These are phyloP conservation scores for Casuarina cunninghamiana DNA, from an alignment of 306 rosid genomes.

Conservation along the genomic window DNA sequence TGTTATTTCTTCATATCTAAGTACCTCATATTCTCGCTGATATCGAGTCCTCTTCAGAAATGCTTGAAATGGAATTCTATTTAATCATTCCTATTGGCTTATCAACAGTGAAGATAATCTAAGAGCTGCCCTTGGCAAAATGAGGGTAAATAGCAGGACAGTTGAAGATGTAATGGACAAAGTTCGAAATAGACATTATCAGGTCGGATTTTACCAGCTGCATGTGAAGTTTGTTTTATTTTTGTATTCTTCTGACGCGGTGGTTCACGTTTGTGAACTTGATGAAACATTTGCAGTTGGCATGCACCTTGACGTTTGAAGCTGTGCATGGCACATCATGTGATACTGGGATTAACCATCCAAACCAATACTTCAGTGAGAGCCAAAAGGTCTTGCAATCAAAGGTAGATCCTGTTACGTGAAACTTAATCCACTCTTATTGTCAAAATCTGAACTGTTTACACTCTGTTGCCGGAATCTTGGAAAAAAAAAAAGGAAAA, in stretches of 20 bases:
- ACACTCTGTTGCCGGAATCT: neutral
- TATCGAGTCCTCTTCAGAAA: neutral
- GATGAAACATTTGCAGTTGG: conserved; percentile 58
- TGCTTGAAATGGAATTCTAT: neutral
- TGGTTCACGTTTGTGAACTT: conserved; percentile 27
- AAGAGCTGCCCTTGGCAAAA: conserved; percentile 81
- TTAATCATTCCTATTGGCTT: neutral
- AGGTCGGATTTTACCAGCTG: conserved; percentile 43
- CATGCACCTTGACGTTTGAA: conserved; percentile 98
- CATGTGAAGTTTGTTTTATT: conserved; percentile 23
- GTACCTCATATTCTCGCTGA: neutral
- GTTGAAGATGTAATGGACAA: conserved; percentile 76
- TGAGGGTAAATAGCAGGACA: conserved; percentile 76
- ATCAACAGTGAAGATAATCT: conserved; percentile 77
- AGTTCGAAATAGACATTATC: conserved; percentile 88
- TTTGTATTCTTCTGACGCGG: conserved; percentile 16
- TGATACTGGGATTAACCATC: conserved; percentile 97
- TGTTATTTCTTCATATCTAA: neutral
- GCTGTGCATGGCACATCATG: conserved; percentile 66
- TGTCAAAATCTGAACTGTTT: conserved; percentile 2
- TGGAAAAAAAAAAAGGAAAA: too few species aligned
- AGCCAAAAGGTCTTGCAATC: conserved; percentile 62
- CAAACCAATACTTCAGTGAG: conserved; percentile 90
- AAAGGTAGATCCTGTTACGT: conserved; percentile 45
- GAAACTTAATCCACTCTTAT: conserved; percentile 12